A percentile compares a stretch with the other conserved stretches of the same genome.
Evolutionary conservation across 1,284 basidiomycete species (phyloP).

Genomic region (Trametes pubescens): DNA sequence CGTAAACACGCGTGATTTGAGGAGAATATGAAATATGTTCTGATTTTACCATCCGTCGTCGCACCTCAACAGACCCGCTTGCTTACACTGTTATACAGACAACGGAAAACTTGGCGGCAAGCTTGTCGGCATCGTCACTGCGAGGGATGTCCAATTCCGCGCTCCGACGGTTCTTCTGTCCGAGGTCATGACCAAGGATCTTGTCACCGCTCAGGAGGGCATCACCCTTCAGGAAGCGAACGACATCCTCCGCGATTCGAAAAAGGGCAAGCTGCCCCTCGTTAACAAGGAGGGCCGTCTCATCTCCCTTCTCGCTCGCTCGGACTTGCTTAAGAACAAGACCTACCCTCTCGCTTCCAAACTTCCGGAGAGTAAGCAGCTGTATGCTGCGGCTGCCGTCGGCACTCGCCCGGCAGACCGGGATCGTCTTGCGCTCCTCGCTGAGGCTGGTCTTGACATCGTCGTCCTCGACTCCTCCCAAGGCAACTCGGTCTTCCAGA

Average conservation of each 20-base stretch:
- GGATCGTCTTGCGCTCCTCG: slow-evolving; percentile 86
- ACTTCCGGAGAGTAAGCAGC: slow-evolving; percentile 91
- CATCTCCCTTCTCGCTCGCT: slow-evolving; percentile 90
- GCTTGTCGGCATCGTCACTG: slow-evolving; percentile 96
- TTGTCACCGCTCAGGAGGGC: slow-evolving; percentile 86
- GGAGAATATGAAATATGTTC: slow-evolving; percentile 53
- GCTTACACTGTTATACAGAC: slow-evolving; percentile 58
- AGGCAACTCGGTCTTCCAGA: slow-evolving; percentile 94
- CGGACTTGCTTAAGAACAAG: slow-evolving; percentile 98
- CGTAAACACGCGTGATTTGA: slow-evolving; percentile 72
- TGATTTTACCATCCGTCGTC: slow-evolving; percentile 10
- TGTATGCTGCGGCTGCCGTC: slow-evolving; percentile 97
- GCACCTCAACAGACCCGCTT: not conserved
- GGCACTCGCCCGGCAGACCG: slow-evolving; percentile 93
- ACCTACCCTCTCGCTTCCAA: slow-evolving; percentile 97
- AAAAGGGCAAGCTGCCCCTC: slow-evolving; percentile 98
- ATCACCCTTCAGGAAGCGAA: slow-evolving; percentile 95
- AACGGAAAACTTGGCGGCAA: slow-evolving; percentile 89
- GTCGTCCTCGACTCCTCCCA: slow-evolving; percentile 97
- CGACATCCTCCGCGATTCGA: slow-evolving; percentile 93
- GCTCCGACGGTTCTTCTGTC: slow-evolving; percentile 71
- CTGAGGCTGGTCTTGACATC: slow-evolving; percentile 95
- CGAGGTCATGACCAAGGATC: slow-evolving; percentile 91
- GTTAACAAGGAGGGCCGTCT: slow-evolving; percentile 81
- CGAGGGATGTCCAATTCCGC: slow-evolving; percentile 96